These are phyloP conservation scores for Spatholobus suberectus DNA, from an alignment of 306 rosid species.

Conservation along the genomic window DNA sequence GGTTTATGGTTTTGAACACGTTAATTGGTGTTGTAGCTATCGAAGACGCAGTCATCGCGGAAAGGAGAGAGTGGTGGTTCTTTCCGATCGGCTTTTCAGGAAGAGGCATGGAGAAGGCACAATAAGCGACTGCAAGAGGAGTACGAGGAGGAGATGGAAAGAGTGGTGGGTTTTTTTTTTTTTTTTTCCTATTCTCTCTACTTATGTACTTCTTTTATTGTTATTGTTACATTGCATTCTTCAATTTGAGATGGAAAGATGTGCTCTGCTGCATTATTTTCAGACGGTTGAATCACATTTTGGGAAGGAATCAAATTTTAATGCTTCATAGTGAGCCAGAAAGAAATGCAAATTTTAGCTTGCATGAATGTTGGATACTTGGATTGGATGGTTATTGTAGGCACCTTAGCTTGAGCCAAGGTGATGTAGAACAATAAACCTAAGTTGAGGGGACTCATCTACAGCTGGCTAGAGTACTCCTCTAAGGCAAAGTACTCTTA, in stretches of 20 bases:
- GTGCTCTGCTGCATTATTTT: background rate
- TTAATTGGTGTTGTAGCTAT: constrained; percentile 53
- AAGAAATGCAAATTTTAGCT: constrained; percentile 22
- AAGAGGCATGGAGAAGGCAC: constrained; percentile 88
- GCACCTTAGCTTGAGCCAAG: constrained; percentile 18
- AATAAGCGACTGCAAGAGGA: constrained; percentile 91
- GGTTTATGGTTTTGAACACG: constrained; percentile 39
- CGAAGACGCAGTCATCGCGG: constrained; percentile 66
- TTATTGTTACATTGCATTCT: background rate
- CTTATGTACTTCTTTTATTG: background rate
- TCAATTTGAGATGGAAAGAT: constrained; percentile 22
- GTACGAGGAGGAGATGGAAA: constrained; percentile 96
- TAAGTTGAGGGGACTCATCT: background rate
- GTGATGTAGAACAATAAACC: background rate
- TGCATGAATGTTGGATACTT: background rate
- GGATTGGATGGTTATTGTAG: constrained; percentile 21
- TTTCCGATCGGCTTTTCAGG: constrained; percentile 76
- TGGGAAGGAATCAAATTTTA: constrained; percentile 18
- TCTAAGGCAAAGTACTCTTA: background rate
- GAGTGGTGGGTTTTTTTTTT: constrained; percentile 74
- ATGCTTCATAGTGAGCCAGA: background rate
- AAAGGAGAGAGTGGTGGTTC: constrained; percentile 64
- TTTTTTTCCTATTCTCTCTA: background rate
- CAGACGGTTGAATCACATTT: background rate
- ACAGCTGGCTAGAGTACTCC: background rate